These are phyloP conservation scores for Leucoagaricus sp. DNA, from an alignment of 1,284 basidiomycete species.

Conservation along the genomic window DNA sequence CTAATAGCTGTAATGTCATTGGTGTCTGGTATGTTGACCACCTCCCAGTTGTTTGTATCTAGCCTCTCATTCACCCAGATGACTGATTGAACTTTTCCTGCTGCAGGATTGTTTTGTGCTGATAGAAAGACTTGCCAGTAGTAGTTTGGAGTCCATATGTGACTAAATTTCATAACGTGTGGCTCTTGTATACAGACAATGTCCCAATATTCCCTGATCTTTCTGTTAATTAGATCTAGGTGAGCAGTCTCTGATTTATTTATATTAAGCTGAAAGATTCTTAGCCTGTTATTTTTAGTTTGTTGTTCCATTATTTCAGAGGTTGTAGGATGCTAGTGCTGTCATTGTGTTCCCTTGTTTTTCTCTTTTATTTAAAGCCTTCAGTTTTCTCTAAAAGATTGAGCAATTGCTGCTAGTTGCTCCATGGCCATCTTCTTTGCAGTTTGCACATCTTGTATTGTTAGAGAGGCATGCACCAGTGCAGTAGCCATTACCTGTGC, in stretches of 20 bases:
- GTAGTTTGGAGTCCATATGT: conserved; percentile 16
- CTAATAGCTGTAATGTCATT: conserved; percentile 29
- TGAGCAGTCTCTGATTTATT: conserved; percentile 21
- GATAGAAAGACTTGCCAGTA: conserved; percentile 20
- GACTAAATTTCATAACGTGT: conserved; percentile 21
- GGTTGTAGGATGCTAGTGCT: too few relatives aligned
- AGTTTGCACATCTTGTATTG: too few relatives aligned
- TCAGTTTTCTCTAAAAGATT: too few relatives aligned
- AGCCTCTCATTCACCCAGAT: conserved; percentile 27
- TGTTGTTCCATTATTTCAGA: background rate
- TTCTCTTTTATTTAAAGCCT: too few relatives aligned
- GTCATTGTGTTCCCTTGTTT: too few relatives aligned
- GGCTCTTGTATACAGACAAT: conserved; percentile 32
- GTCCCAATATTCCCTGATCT: conserved; percentile 20
- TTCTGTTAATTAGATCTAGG: conserved; percentile 20
- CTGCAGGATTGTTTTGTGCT: background rate
- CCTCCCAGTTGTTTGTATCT: conserved; percentile 25
- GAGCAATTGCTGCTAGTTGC: too few relatives aligned
- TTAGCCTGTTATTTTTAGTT: conserved; percentile 6
- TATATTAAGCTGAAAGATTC: conserved; percentile 22
- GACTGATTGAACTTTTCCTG: conserved; percentile 19
- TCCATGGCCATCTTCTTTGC: too few relatives aligned
- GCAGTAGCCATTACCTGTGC: too few relatives aligned
- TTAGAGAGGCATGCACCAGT: too few relatives aligned
- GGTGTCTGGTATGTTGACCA: conserved; percentile 18